These are phyloP conservation scores for Ustilago trichophora DNA, from an alignment of 1,284 basidiomycete genomes.

Conservation along the genomic window DNA sequence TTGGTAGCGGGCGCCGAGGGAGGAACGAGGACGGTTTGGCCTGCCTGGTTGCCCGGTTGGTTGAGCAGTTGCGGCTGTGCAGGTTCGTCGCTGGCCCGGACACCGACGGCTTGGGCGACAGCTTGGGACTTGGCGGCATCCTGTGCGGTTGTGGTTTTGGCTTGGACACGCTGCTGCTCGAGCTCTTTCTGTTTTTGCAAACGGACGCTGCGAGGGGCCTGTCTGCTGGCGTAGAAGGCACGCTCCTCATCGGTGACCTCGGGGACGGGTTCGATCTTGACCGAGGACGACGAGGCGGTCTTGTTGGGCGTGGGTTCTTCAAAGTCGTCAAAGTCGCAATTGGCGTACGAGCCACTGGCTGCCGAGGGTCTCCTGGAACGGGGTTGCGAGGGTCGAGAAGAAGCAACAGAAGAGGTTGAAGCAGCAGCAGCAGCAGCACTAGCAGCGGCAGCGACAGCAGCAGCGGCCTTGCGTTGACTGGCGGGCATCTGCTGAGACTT, in stretches of 20 bases:
- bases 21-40: slow-evolving; percentile 19
- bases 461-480: slow-evolving; percentile 37
- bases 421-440: too few relatives aligned
- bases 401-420: not conserved
- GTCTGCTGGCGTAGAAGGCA: slow-evolving; percentile 44
- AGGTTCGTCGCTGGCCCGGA: slow-evolving; percentile 36
- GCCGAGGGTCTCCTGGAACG: slow-evolving; percentile 21
- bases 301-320: slow-evolving; percentile 12
- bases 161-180: slow-evolving; percentile 24
- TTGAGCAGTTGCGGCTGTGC: slow-evolving; percentile 20
- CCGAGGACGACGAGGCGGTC: slow-evolving; percentile 15
- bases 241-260: slow-evolving; percentile 49
- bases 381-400: slow-evolving; percentile 1
- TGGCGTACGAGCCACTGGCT: slow-evolving; percentile 51
- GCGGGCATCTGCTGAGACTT: slow-evolving; percentile 58
- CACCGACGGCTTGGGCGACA: slow-evolving; percentile 5
- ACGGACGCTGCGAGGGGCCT: slow-evolving; percentile 48
- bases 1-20: slow-evolving; percentile 18
- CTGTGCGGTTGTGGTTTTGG: not conserved
- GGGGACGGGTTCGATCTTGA: slow-evolving; percentile 42
- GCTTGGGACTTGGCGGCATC: slow-evolving; percentile 2
- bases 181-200: slow-evolving; percentile 36
- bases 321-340: slow-evolving; percentile 51
- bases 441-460: slow-evolving; percentile 10
- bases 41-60: slow-evolving; percentile 37